These are phyloP conservation scores for Tetradesmus obliquus DNA, from an alignment of 139 green algal species.

Conservation along the genomic window DNA sequence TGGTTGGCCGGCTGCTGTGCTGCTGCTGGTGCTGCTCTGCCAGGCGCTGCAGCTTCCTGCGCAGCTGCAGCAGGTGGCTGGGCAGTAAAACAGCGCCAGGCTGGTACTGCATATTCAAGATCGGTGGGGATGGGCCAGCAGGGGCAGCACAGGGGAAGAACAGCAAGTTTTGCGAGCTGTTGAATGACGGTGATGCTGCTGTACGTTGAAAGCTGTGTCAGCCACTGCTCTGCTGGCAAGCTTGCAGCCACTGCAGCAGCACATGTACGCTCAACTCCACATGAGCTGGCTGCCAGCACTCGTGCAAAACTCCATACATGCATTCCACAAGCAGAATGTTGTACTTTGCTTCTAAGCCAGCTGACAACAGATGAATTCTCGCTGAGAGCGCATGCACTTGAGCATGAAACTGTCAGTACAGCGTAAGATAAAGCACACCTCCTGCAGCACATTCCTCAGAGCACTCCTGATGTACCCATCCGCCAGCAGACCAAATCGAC, in stretches of 20 bases:
- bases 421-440: neutral
- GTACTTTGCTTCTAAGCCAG: too few relatives aligned
- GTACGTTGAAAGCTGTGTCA: neutral
- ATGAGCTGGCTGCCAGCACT: too few relatives aligned
- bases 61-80: neutral
- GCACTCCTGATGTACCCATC: conserved; percentile 25
- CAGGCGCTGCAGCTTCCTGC: neutral
- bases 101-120: neutral
- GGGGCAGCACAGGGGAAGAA: too few relatives aligned
- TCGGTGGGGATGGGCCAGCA: too few relatives aligned
- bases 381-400: too few relatives aligned
- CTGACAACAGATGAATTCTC: too few relatives aligned
- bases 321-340: too few relatives aligned
- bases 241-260: too few relatives aligned
- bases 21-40: neutral
- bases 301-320: too few relatives aligned
- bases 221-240: too few relatives aligned
- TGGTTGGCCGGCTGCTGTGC: neutral
- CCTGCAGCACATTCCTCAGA: neutral
- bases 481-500: neutral
- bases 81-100: neutral
- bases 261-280: too few relatives aligned
- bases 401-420: neutral
- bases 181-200: neutral
- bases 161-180: neutral